Evolutionary conservation across 192 early-diverging fungal genomes (phyloP), one percentile per base, ranked within the genome.

Genomic region (Tieghemiomyces parasiticus): DNA sequence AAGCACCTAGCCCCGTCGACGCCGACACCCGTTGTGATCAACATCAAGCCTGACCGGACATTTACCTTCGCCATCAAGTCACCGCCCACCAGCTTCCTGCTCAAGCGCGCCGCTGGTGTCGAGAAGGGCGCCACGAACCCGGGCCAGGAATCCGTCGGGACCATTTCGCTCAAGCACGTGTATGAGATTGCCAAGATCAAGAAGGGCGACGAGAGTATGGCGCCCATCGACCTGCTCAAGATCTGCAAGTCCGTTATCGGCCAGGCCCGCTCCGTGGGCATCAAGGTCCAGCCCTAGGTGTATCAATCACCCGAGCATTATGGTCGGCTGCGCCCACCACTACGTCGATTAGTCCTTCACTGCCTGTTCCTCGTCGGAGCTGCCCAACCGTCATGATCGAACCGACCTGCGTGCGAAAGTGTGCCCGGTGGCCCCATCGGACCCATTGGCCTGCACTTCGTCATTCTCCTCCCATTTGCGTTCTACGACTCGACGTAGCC

Each of bases 141-240:
- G 14, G 85, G 88, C 24, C 77, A 82, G 50, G 84, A 86, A 38
- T 66, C 71, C 19, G 85, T 83, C 2, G 95, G 91, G 53, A 82
- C 79, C 29, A 75, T 98, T 33, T 85, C 79, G 53, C 68, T 98
- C 49, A 98, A 95, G 69, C 92, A 95, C 68, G 74, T 98, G 32
- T 98, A 92, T 61, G 90, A 92, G 61, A 93, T 95, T 68, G 91
- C 88, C 48, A 83, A 87, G 71, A 81, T 95, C 68, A 95, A 95
- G 75, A 67, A 82, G 42, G 67, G 77, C 34, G 93, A 98, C 67
- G 78, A 79, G 38, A 85, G 78, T 4, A 75, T 89, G 77, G 78
- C 77, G 60, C 82, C 86, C 65, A 66, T 84, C 32, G 70, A 70
- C 12, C 73, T 95, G 60, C 61, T 81, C 60, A 75, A 78, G 38